Evolutionary conservation across 805 yeast species (phyloP).

Genomic region (Starmerella vitae): DNA sequence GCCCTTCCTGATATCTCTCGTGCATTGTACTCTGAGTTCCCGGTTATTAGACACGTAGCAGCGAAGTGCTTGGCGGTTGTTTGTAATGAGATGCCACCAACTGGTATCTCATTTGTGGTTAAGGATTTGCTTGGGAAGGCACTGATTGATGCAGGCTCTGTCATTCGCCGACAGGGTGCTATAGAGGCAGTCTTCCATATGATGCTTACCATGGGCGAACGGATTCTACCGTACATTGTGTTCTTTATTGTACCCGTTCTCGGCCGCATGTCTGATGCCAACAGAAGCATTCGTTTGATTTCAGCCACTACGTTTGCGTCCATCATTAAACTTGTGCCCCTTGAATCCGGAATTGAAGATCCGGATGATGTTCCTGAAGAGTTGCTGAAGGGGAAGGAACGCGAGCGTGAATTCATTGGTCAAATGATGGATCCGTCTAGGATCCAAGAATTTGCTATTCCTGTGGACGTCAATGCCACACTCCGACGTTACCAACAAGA

Average conservation of each 20-base stretch:
- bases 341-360: slow-evolving; percentile 94
- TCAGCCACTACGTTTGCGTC: slow-evolving; percentile 96
- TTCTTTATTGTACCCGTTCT: slow-evolving; percentile 90
- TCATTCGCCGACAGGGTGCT: slow-evolving; percentile 78
- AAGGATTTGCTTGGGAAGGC: slow-evolving; percentile 56
- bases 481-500: slow-evolving; percentile 93
- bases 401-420: slow-evolving; percentile 84
- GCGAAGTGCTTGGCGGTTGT: slow-evolving; percentile 79
- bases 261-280: slow-evolving; percentile 96
- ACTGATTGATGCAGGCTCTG: slow-evolving; percentile 58
- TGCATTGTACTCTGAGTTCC: slow-evolving; percentile 51
- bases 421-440: slow-evolving; percentile 97
- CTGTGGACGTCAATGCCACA: slow-evolving; percentile 85
- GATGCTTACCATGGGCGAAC: slow-evolving; percentile 71
- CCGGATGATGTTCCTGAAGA: slow-evolving; percentile 83
- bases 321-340: slow-evolving; percentile 84
- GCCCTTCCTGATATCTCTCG: slow-evolving; percentile 40
- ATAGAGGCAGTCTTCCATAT: slow-evolving; percentile 83
- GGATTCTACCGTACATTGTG: slow-evolving; percentile 84
- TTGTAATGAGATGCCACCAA: slow-evolving; percentile 53
- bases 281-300: slow-evolving; percentile 69
- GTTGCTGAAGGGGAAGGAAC: slow-evolving; percentile 73
- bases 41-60: slow-evolving; percentile 80
- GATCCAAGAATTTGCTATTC: slow-evolving; percentile 73
- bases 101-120: slow-evolving; percentile 68